Base-by-base conservation (phyloP, 1,284 basidiomycete species). In the Cryptococcus amylolentus region DNA sequence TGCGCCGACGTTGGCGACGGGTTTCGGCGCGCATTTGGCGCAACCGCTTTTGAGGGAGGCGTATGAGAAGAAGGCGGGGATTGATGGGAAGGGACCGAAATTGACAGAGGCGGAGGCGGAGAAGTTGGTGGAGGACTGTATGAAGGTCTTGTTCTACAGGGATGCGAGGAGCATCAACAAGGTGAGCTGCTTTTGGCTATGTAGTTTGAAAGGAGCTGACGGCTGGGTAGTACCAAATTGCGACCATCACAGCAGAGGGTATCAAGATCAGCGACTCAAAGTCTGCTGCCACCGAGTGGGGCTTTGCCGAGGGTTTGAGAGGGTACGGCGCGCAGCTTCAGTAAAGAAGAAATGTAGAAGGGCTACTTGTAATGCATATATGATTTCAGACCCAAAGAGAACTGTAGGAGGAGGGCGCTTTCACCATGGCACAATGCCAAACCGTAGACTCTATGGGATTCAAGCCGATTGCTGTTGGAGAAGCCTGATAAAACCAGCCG, bases 141-240 rank as follows among this genome's bases (percentile, higher is more conserved):
- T 99, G 87, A 88, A 88, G 68, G 94, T 98, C 12, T 81, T 99
- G 52, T 98, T 88, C 80, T 99, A 99, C 80, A 86, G 95, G 48
- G 96, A 99, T 71, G 95, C 95, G 2, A 84, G 96, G 69, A 92
- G 89, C 80, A 80, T 96, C 76, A 91, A 98, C 83, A 94, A 98
- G 84, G 93, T 91, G 62, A 42, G 82, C 75, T 27, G 16, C 5
- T 35, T 35, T 49, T 1, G 8, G 2, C 2, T 48, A 23, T n/a
- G 4, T 13, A 12, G 27, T 31, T 40, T 40, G 28, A 23, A 26
- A 14, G 31, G 35, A 12, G 56, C 56, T 61, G 57, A 60, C 42
- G n/a, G 26, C 45, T 6, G 31, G 5, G 18, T 62, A 96, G 92
- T 98, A 89, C 80, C 93, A 98, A 89, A 84, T 98, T 60, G 94